Conservation (phyloP, 106 monocot species). For the Dendrobium chrysotoxum region DNA sequence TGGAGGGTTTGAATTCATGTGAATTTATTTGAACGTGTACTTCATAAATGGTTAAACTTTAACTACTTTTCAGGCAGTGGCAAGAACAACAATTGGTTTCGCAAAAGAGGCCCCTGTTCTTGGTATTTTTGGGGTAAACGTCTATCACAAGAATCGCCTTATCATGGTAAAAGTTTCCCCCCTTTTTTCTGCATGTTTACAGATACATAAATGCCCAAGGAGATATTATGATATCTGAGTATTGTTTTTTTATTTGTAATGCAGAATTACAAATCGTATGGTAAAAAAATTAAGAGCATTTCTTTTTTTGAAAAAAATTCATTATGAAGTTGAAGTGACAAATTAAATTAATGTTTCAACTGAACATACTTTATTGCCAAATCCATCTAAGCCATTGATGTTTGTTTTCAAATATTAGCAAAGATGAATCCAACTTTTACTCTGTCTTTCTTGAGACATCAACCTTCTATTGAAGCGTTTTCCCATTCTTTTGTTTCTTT, state of each 20-base stretch:
- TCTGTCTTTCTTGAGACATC: too few species aligned
- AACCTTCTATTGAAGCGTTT: too few species aligned
- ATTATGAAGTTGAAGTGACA: neutral
- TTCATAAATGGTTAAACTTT: neutral
- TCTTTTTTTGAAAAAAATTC: neutral
- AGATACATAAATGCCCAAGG: conserved; percentile 1
- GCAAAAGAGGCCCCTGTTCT: conserved; percentile 87
- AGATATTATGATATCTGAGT: neutral
- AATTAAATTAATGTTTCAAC: neutral
- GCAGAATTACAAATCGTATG: neutral
- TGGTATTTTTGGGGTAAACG: conserved; percentile 85
- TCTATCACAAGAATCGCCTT: conserved; percentile 90
- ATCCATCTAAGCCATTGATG: neutral
- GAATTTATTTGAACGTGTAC: neutral
- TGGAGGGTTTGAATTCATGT: neutral
- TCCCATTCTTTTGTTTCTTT: too few species aligned
- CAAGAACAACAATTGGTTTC: conserved; percentile 61
- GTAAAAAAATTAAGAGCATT: neutral
- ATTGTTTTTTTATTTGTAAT: neutral
- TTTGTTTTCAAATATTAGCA: neutral
- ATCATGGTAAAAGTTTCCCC: conserved; percentile 43
- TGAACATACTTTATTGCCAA: neutral
- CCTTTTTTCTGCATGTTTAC: neutral
- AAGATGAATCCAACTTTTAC: neutral
- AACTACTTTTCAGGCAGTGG: conserved; percentile 29